Evolutionary conservation across 768 basidiomycete species (phyloP).

Genomic region (Lactifluus echinatus): DNA sequence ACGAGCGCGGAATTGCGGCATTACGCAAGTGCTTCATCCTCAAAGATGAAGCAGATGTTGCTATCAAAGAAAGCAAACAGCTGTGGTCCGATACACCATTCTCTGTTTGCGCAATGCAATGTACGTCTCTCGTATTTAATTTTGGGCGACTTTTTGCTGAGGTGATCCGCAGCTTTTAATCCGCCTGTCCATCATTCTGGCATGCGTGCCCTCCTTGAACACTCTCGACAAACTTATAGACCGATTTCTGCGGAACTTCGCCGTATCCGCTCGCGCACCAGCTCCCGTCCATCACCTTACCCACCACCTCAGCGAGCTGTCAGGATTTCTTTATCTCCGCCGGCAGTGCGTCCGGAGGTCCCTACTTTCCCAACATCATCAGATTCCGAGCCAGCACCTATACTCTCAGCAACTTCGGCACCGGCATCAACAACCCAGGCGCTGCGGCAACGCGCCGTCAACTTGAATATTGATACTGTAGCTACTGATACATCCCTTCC

Average conservation of each 20-base stretch:
- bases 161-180: constrained; percentile 41
- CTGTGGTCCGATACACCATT: constrained; percentile 65
- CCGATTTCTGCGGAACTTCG: constrained; percentile 69
- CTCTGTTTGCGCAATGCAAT: constrained; percentile 62
- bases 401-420: constrained; percentile 29
- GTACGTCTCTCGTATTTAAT: constrained; percentile 35
- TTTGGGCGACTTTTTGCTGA: constrained; percentile 1
- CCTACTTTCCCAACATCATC: constrained; percentile 20
- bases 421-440: constrained; percentile 22
- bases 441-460: constrained; percentile 11
- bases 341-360: constrained; percentile 28
- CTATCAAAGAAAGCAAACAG: constrained; percentile 57
- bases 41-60: constrained; percentile 55
- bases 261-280: constrained; percentile 55
- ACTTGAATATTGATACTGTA: constrained; percentile 5
- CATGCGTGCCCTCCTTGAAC: constrained; percentile 66
- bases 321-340: constrained; percentile 39
- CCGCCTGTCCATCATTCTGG: constrained; percentile 55
- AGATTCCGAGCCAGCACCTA: constrained; percentile 22
- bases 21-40: constrained; percentile 63
- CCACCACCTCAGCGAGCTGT: constrained; percentile 39
- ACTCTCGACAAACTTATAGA: constrained; percentile 61
- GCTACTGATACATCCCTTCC: constrained; percentile 31
- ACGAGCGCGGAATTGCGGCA: constrained; percentile 56
- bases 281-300: constrained; percentile 68